These are phyloP conservation scores for Saturnispora mendoncae DNA, from an alignment of 805 yeast species.

Conservation along the genomic window DNA sequence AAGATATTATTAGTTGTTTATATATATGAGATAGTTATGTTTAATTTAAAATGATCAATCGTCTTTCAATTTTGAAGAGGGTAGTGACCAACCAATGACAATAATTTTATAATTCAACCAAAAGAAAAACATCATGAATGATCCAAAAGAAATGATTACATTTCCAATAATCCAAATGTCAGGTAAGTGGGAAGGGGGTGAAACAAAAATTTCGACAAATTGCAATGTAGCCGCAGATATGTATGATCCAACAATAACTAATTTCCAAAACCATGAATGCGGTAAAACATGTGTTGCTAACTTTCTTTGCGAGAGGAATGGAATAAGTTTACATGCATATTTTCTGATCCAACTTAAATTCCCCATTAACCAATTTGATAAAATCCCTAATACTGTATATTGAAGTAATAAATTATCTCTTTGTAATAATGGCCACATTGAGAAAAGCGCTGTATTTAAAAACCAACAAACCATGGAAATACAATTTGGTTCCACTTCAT, in stretches of 20 bases:
- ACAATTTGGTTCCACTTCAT: conserved; percentile 46
- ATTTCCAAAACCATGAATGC: conserved; percentile 37
- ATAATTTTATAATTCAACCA: conserved; percentile 62
- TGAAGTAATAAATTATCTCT: conserved; percentile 71
- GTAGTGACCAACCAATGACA: conserved; percentile 11
- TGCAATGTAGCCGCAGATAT: conserved; percentile 44
- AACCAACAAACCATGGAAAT: conserved; percentile 82
- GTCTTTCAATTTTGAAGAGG: not conserved
- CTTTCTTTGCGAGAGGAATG: conserved; percentile 21
- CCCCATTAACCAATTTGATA: conserved; percentile 77
- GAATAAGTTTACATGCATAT: conserved; percentile 17
- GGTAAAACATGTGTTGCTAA: conserved; percentile 38
- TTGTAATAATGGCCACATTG: conserved; percentile 78
- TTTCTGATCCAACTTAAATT: conserved; percentile 48
- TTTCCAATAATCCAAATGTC: conserved; percentile 83
- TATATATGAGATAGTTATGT: too few species aligned
- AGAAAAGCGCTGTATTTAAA: conserved; percentile 72
- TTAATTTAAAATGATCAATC: not conserved
- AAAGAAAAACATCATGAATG: conserved; percentile 69
- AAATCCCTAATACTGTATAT: conserved; percentile 47
- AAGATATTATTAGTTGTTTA: too few species aligned
- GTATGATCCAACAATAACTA: conserved; percentile 45
- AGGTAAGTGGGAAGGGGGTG: conserved; percentile 58
- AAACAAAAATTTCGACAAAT: conserved; percentile 38
- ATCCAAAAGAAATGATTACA: conserved; percentile 62